A percentile compares a stretch with the other conserved stretches of the same genome.
phyloP scores from a whole-genome alignment of 2,329 filamentous ascomycete genomes.

The Capronia americana region DNA sequence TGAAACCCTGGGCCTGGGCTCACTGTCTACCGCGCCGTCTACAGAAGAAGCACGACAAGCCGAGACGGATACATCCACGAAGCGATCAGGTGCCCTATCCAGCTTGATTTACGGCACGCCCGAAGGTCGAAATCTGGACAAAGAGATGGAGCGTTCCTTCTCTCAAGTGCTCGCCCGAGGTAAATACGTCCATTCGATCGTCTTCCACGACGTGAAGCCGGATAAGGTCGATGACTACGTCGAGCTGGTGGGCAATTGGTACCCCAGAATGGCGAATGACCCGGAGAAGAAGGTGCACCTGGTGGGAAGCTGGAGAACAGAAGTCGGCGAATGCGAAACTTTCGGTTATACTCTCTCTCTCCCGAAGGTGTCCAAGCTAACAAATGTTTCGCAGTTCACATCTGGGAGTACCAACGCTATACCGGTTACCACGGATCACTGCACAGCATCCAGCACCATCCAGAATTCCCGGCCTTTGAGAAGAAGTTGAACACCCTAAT shows the following conservation, averaged over 20 bases:
- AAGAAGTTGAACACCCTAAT: constrained; percentile 84
- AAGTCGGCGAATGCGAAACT: constrained; percentile 95
- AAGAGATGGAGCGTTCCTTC: constrained; percentile 95
- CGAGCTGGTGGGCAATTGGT: constrained; percentile 86
- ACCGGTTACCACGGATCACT: constrained; percentile 93
- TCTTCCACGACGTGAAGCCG: constrained; percentile 93
- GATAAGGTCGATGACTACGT: constrained; percentile 96
- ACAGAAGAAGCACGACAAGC: constrained; percentile 64
- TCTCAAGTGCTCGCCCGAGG: constrained; percentile 92
- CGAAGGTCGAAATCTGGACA: constrained; percentile 90
- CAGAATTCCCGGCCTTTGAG: constrained; percentile 84
- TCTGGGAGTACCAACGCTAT: constrained; percentile 99
- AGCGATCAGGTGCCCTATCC: constrained; percentile 76
- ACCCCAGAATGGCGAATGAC: constrained; percentile 82
- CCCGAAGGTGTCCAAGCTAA: constrained; percentile 42
- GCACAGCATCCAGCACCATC: constrained; percentile 80
- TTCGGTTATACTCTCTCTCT: constrained; percentile 74
- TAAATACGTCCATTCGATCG: constrained; percentile 98
- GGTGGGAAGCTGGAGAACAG: constrained; percentile 97
- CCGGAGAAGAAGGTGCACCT: constrained; percentile 93
- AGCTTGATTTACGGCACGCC: constrained; percentile 97
- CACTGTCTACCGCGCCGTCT: constrained; percentile 61
- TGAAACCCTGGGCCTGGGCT: constrained; percentile 62
- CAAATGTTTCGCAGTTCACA: constrained; percentile 75
- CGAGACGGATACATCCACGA: constrained; percentile 64